These are phyloP conservation scores for Sodiomyces alkalinus DNA, from an alignment of 2,329 filamentous ascomycete genomes.

Conservation along the genomic window DNA sequence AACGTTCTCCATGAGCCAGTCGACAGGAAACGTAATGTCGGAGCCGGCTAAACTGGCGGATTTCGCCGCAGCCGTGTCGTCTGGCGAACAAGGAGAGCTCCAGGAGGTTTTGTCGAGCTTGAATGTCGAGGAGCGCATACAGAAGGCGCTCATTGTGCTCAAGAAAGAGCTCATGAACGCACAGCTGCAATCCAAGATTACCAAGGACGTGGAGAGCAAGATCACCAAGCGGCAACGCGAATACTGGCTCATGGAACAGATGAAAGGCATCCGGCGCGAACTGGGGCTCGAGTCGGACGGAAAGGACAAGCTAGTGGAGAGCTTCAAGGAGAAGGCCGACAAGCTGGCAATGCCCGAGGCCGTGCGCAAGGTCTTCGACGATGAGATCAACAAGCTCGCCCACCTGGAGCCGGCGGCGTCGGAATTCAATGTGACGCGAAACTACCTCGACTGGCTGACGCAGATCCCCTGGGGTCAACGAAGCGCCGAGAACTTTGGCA, in stretches of 20 bases:
- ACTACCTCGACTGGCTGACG: constrained; percentile 97
- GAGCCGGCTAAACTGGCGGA: constrained; percentile 93
- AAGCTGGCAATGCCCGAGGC: constrained; percentile 95
- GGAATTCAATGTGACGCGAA: constrained; percentile 96
- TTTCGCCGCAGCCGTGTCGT: constrained; percentile 93
- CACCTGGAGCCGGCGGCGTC: constrained; percentile 91
- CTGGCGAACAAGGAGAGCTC: constrained; percentile 78
- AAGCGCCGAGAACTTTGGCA: constrained; percentile 92
- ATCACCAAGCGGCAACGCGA: constrained; percentile 95
- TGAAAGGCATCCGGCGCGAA: constrained; percentile 95
- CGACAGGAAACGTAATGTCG: constrained; percentile 83
- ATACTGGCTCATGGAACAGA: constrained; percentile 98
- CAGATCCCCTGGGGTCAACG: constrained; percentile 95
- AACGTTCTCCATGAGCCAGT: constrained; percentile 91
- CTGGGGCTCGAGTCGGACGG: constrained; percentile 94
- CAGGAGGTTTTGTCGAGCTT: constrained; percentile 82
- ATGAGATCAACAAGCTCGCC: constrained; percentile 92
- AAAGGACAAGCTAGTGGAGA: constrained; percentile 95
- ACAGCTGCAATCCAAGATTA: constrained; percentile 90
- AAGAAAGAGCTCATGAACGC: constrained; percentile 99
- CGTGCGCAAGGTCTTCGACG: constrained; percentile 94
- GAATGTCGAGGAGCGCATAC: constrained; percentile 82
- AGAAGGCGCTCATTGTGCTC: constrained; percentile 78
- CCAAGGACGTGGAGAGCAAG: constrained; percentile 92
- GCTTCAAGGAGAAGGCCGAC: constrained; percentile 87